A percentile compares a stretch with the other conserved stretches of the same genome.
Conservation (phyloP, 2,329 filamentous ascomycete genomes). For the Trichoderma asperellum region DNA sequence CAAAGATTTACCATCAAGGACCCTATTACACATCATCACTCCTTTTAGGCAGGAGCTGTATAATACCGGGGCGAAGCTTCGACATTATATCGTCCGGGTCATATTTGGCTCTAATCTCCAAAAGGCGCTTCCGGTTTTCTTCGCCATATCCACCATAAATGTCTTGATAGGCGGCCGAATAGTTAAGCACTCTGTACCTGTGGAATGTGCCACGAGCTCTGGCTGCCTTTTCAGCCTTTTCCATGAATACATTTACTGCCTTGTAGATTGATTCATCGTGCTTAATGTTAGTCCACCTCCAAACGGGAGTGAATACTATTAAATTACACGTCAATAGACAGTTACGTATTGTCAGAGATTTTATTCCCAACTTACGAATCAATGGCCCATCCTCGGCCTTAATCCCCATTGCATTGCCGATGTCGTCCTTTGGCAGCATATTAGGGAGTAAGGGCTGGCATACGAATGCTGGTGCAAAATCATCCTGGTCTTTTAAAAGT, state of each 20-base stretch:
- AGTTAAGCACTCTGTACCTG: neutral
- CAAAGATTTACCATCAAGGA: neutral
- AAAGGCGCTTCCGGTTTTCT: neutral
- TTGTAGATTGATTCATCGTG: neutral
- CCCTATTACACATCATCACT: neutral
- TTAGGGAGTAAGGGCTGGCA: neutral
- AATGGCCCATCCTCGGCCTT: neutral
- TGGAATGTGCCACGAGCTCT: neutral
- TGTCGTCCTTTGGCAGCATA: constrained; percentile 7
- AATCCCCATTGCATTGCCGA: neutral
- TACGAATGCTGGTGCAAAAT: neutral
- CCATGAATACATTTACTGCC: neutral
- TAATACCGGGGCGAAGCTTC: constrained; percentile 8
- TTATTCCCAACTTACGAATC: neutral
- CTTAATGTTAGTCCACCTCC: neutral
- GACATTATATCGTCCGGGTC: neutral
- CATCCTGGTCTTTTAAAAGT: neutral
- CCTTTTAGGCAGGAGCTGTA: neutral
- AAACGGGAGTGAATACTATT: neutral
- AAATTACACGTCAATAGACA: neutral
- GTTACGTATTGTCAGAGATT: neutral
- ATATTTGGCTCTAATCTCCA: constrained; percentile 3
- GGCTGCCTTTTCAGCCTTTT: neutral
- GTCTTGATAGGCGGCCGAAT: neutral
- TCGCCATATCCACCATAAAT: constrained; percentile 8